Conservation (phyloP, 106 monocot genomes). For the Dendrobium huoshanense region DNA sequence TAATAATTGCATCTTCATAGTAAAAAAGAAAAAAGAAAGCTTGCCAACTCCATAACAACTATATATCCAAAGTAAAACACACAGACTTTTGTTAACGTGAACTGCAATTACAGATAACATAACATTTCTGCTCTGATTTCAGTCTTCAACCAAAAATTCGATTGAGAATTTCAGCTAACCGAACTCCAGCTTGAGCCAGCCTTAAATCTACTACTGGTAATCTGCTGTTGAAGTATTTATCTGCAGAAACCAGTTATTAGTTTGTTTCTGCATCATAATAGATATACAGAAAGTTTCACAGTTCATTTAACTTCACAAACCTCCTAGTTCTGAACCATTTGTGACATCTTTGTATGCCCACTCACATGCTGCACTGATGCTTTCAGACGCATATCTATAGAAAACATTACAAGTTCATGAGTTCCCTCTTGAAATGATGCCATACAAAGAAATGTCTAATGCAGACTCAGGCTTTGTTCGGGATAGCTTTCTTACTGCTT, state of each 20-base stretch:
- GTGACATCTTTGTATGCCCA: conserved; percentile 51
- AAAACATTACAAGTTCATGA: not conserved
- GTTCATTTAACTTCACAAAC: conserved; percentile 7
- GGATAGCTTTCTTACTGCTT: too few relatives aligned
- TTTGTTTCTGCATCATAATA: not conserved
- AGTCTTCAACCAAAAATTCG: conserved; percentile 31
- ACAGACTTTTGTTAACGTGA: too few relatives aligned
- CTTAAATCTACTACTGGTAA: conserved; percentile 34
- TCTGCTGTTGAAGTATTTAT: conserved; percentile 44
- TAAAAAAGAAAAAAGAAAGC: too few relatives aligned
- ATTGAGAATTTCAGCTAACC: conserved; percentile 52
- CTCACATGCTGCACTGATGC: conserved; percentile 45
- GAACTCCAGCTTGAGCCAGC: conserved; percentile 40
- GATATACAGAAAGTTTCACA: not conserved
- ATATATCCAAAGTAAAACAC: too few relatives aligned
- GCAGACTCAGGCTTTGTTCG: too few relatives aligned
- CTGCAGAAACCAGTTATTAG: conserved; percentile 17
- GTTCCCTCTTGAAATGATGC: too few relatives aligned
- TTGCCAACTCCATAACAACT: too few relatives aligned
- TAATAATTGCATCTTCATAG: too few relatives aligned
- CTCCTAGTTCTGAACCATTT: conserved; percentile 29
- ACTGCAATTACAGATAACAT: too few relatives aligned
- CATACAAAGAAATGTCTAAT: too few relatives aligned
- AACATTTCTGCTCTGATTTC: not conserved
- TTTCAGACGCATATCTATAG: conserved; percentile 53